Evolutionary conservation across 345 rosid genomes (phyloP).

Genomic region (Salix koriyanagi): DNA sequence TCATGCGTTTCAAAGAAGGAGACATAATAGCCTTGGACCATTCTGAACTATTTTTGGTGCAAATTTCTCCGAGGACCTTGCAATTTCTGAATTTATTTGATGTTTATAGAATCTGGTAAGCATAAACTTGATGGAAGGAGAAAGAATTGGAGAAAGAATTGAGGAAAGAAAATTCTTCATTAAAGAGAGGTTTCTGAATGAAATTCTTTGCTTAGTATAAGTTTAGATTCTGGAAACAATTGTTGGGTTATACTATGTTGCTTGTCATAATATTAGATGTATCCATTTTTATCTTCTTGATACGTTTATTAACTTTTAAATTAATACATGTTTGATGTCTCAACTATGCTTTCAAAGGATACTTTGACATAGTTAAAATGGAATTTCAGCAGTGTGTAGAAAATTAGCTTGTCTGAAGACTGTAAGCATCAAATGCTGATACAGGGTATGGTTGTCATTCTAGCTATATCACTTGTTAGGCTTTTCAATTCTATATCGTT

Average conservation of each 20-base stretch:
- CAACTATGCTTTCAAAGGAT: background rate
- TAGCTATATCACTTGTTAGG: background rate
- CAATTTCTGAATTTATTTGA: constrained; percentile 6
- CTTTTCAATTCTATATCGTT: too few relatives aligned
- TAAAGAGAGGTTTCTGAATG: constrained; percentile 22
- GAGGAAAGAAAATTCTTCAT: background rate
- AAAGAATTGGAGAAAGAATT: background rate
- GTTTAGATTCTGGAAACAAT: constrained; percentile 4
- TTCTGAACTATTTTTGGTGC: constrained; percentile 13
- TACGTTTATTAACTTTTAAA: constrained; percentile 24
- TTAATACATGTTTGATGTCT: background rate
- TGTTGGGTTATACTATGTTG: constrained; percentile 11
- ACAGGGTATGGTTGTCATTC: background rate
- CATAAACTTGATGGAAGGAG: constrained; percentile 14
- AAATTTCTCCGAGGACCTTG: constrained; percentile 9
- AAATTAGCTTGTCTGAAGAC: background rate
- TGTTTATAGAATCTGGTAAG: constrained; percentile 12
- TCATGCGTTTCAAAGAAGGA: too few relatives aligned
- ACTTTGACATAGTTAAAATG: too few relatives aligned
- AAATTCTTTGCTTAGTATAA: too few relatives aligned
- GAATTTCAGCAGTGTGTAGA: too few relatives aligned
- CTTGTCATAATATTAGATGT: constrained; percentile 12
- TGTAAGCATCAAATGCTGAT: background rate
- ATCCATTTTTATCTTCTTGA: constrained; percentile 18
- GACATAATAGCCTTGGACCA: constrained; percentile 17